Conservation (phyloP, 176 grass and related monocot genomes). For the Lolium perenne region DNA sequence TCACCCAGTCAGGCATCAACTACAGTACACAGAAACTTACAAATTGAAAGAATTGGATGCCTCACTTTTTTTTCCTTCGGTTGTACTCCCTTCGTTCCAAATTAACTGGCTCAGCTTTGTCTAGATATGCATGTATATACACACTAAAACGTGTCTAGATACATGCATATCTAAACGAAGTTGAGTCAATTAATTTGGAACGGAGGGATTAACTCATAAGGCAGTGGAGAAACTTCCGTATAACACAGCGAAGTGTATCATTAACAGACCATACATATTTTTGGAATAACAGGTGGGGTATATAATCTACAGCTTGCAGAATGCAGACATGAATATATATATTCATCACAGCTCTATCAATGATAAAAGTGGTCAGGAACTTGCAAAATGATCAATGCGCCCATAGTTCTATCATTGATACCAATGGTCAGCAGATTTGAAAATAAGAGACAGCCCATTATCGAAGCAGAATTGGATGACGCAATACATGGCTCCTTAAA, state of each 20-base stretch:
- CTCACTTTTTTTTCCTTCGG: neutral
- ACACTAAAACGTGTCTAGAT: too few relatives aligned
- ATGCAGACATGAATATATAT: neutral
- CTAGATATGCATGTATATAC: too few relatives aligned
- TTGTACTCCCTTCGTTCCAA: neutral
- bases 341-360: neutral
- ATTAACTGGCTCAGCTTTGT: too few relatives aligned
- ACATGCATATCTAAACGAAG: too few relatives aligned
- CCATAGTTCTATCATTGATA: neutral
- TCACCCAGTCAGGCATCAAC: neutral
- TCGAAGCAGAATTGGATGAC: slow-evolving; percentile 1
- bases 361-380: slow-evolving; percentile 7
- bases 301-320: slow-evolving; percentile 23
- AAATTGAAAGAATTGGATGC: neutral
- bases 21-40: neutral
- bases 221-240: neutral
- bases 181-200: too few relatives aligned
- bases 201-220: neutral
- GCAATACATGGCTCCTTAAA: slow-evolving; percentile 8
- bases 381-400: neutral
- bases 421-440: slow-evolving; percentile 8
- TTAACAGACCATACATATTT: neutral
- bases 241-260: neutral
- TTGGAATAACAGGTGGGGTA: neutral
- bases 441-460: neutral